Evolutionary conservation across 192 early-diverging fungal genomes (phyloP), one percentile per base, ranked within the genome.

Genomic region (Jimgerdemannia lactiflua): DNA sequence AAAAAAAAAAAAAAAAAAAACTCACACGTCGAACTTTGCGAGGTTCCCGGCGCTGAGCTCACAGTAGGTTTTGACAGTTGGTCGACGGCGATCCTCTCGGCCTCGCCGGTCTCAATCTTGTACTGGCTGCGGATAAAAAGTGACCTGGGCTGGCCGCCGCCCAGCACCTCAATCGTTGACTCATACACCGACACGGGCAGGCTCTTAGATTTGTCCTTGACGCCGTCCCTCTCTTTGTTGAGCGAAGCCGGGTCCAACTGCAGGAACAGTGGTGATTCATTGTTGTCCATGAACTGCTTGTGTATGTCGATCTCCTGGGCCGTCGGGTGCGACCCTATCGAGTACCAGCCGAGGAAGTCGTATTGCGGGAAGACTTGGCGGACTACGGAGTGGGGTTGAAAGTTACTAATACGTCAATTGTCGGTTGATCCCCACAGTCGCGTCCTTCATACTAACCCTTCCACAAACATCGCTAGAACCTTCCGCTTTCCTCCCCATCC

Each of bases 291-390:
- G 65, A 96, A 84, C 92, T 95, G 94, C 72, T 92, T 85, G 82
- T 95, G 94, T 14, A 95, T 79, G 64, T 90, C 78, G 20, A 94
- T 75, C 49, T 94, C 92, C 4, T 78, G 67, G 43, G 80, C 79
- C 10, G 92, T 87, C 4, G 94, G 93, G 10, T 72, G 72, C 4
- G 73, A 65, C 2, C 93, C 93, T n/a, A 91, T 80, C 4, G 92
- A 83, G 71, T 96, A 96, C 95, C 95, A 96, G 7, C 95, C 95
- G 40, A 96, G 81, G 70, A 95, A 87, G 71, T 96, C 95, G 54
- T 91, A 90, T 19, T 86, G 83, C 3, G 93, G 94, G 79, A 95
- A 96, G 19, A 96, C 95, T 79, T 93, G 93, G 44, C 88, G 87
- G 72, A 93, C 94, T 95, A 66, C 70, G 18, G 20, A 43, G 65